Conservation (phyloP, 805 yeast genomes). For the Ascoidea asiatica region DNA sequence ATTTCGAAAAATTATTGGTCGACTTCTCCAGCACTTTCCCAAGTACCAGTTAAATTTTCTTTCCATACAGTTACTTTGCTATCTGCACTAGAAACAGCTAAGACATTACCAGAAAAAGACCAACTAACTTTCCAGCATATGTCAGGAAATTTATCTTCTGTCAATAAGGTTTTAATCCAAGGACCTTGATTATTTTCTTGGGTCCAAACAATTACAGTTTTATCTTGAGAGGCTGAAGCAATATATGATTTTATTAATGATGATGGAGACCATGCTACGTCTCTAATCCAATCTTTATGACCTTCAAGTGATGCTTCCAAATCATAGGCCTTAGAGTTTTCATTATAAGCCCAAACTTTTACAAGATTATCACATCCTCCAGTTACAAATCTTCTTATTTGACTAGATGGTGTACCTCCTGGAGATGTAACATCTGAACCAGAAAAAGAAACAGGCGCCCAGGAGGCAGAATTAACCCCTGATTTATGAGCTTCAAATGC, state of each 20-base stretch:
- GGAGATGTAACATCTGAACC: slow-evolving; percentile 14
- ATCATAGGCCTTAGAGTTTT: slow-evolving; percentile 40
- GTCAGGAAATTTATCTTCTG: slow-evolving; percentile 80
- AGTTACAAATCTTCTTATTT: slow-evolving; percentile 68
- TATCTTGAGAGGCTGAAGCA: slow-evolving; percentile 95
- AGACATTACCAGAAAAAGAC: slow-evolving; percentile 90
- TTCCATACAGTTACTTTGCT: slow-evolving; percentile 94
- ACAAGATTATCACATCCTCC: slow-evolving; percentile 94
- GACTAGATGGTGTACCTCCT: slow-evolving; percentile 19
- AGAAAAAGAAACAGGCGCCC: slow-evolving; percentile 61
- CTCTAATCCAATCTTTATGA: slow-evolving; percentile 97
- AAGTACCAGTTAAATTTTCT: slow-evolving; percentile 80
- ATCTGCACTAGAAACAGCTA: slow-evolving; percentile 95
- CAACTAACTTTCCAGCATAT: slow-evolving; percentile 98
- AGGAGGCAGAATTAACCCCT: slow-evolving; percentile 88
- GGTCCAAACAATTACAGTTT: slow-evolving; percentile 91
- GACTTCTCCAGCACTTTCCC: slow-evolving; percentile 98
- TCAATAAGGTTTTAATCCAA: slow-evolving; percentile 75
- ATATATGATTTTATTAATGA: slow-evolving; percentile 76
- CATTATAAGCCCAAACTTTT: slow-evolving; percentile 73
- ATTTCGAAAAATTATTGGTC: slow-evolving; percentile 49
- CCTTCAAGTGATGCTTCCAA: slow-evolving; percentile 75
- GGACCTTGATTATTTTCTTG: slow-evolving; percentile 50
- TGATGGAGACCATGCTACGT: slow-evolving; percentile 96
- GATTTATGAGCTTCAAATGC: slow-evolving; percentile 75